Base-by-base conservation (phyloP, 2,329 filamentous ascomycete species). In the Diaporthe sp. region DNA sequence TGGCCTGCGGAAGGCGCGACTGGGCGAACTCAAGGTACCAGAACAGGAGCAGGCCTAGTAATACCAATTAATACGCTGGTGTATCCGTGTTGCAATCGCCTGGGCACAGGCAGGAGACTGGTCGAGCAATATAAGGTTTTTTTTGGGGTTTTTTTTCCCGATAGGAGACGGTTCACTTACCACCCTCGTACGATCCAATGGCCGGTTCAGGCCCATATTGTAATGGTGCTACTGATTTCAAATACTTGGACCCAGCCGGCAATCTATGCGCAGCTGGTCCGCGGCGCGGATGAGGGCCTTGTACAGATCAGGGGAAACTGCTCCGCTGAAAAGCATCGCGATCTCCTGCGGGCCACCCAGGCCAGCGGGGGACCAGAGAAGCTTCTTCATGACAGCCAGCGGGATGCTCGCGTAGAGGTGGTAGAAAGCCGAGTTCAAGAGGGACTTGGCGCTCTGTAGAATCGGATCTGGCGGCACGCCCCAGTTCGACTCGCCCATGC, bases 341-440 rank as follows among this genome's bases (percentile, higher is more conserved):
- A 19, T 10, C 19, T 37, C 17, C n/a, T 37, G 55, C 17, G 31
- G 55, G 19, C 22, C 22, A 4, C 55, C 4, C 13, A 58, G 28
- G 19, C 17, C 31, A 8, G 55, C 31, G 17, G 55, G 31, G 17
- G 7, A 58, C 55, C 55, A 58, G 55, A 58, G 28, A 31, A 58
- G 17, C 31, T 58, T 58, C 55, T 58, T 58, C 55, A 58, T 58
- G 4, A 22, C 55, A 0, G 55, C 55, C 8, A 58, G 55, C 1
- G 55, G 31, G 17, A 58, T 58, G 55, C 55, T 58, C 15, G 55
- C 55, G 17, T 58, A 58, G 31, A 58, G 55, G 17, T 58, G 55
- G 9, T 58, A 58, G 55, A 58, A 58, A 9, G 55, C 55, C 31
- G 55, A 58, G 28, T 58, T 58, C 31, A 58, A 9, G 31, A 58